These are phyloP conservation scores for bread wheat (Triticum aestivum) DNA, from an alignment of 176 grass and related monocot species.

Conservation along the genomic window IWGSC_CS_RefSeq_v2.1 NC_057802.1:526264526-526265025, in stretches of 20 bases:
- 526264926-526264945: slow-evolving; percentile 29
- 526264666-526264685: slow-evolving; percentile 63
- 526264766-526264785: background rate
- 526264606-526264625: slow-evolving; percentile 60
- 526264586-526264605: slow-evolving; percentile 70
- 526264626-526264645: slow-evolving; percentile 60
- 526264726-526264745: slow-evolving; percentile 13
- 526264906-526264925: slow-evolving; percentile 63
- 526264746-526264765: background rate
- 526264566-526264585: slow-evolving; percentile 28
- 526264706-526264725: slow-evolving; percentile 55
- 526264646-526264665: slow-evolving; percentile 76
- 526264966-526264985: slow-evolving; percentile 40
- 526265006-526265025: slow-evolving; percentile 38
- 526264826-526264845: slow-evolving; percentile 72
- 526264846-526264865: slow-evolving; percentile 72
- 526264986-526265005: slow-evolving; percentile 30
- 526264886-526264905: slow-evolving; percentile 72
- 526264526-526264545: too few relatives aligned
- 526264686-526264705: slow-evolving; percentile 74
- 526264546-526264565: too few relatives aligned
- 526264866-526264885: slow-evolving; percentile 73
- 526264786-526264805: slow-evolving; percentile 16
- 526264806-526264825: slow-evolving; percentile 63
- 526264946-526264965: slow-evolving; percentile 42